Evolutionary conservation across 768 basidiomycete species (phyloP), one percentile per base, ranked within the genome.

Genomic region (Russula lepida): DNA sequence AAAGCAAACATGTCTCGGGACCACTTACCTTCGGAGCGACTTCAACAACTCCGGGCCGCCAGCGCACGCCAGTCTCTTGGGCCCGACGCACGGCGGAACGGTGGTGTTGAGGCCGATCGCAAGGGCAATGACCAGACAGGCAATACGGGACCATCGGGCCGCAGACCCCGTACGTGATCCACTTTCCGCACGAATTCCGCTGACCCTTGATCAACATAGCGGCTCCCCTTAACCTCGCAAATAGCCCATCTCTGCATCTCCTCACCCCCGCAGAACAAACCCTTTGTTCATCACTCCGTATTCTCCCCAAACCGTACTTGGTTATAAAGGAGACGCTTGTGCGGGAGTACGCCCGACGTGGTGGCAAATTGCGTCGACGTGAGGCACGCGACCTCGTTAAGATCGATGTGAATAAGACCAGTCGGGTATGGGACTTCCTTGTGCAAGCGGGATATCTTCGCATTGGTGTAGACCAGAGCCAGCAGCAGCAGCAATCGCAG

Each of bases 311-410:
- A 69, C 93, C 97, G 0, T 99, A 97, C 71, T 84, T 99, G 54
- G 84, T 89, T 62, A 90, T 98, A 75, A 99, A 99, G 71, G 93
- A 97, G 73, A 92, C 89, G 5, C 82, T 97, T 44, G 86, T 99
- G 32, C 84, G 93, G 33, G 95, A 98, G 76, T 97, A 92, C 68
- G 92, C 91, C 1, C 81, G 92, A 28, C 79, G 93, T 57, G 88
- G 89, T 23, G 95, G 95, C 12, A 89, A 90, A 71, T 79, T 98
- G 47, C 88, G 89, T 52, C 81, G 90, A 32, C 79, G 93, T 56
- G 93, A 97, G 72, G 92, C 93, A 12, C 82, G 90, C 54, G 91
- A 92, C 71, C 77, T 95, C 62, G 86, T 95, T 66, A 93, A 92
- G 73, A 91, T 97, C 64, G 93, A 94, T 70, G 90, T 92, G 63